Percentiles rank a stretch among this genome's conserved stretches.
Conservation (phyloP, 2,329 filamentous ascomycete species). For the Colletotrichum simmondsii region DNA sequence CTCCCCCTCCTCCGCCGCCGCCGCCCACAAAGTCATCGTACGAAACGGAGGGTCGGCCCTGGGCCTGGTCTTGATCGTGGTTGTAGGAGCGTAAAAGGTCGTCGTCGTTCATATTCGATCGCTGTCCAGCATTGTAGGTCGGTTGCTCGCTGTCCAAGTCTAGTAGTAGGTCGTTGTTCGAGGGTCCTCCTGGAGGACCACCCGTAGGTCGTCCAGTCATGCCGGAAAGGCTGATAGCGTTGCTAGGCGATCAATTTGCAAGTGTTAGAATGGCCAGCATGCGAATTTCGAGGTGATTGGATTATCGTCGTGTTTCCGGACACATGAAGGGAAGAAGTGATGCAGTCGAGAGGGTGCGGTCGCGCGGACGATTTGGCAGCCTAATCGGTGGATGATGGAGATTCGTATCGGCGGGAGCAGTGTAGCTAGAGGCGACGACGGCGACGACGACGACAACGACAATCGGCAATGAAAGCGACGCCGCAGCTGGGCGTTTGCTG, state of each 20-base stretch:
- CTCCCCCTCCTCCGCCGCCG: conserved; percentile 46
- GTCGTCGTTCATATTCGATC: conserved; percentile 83
- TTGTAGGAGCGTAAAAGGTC: conserved; percentile 81
- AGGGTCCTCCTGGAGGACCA: conserved; percentile 60
- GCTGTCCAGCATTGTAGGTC: conserved; percentile 79
- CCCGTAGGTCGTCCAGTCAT: conserved; percentile 70
- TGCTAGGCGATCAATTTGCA: conserved; percentile 38
- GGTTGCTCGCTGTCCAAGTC: conserved; percentile 79
- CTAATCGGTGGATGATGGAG: conserved; percentile 19
- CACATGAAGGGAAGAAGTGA: conserved; percentile 27
- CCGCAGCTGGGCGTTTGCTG: conserved; percentile 21
- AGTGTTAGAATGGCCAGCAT: conserved; percentile 44
- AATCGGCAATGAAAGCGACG: conserved; percentile 1
- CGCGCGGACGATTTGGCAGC: conserved; percentile 8
- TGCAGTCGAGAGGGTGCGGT: conserved; percentile 12
- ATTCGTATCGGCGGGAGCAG: conserved; percentile 3
- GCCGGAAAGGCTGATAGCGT: conserved; percentile 53
- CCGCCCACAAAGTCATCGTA: conserved; percentile 95
- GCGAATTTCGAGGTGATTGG: conserved; percentile 34
- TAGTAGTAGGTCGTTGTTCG: conserved; percentile 73
- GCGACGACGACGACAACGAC: conserved; percentile 8
- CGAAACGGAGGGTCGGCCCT: conserved; percentile 84
- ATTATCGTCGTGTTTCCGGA: conserved; percentile 22
- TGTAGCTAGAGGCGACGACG: conserved; percentile 1
- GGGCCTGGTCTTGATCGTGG: conserved; percentile 70